Evolutionary conservation across 768 basidiomycete species (phyloP).

Genomic region (Trametes elegans): DNA sequence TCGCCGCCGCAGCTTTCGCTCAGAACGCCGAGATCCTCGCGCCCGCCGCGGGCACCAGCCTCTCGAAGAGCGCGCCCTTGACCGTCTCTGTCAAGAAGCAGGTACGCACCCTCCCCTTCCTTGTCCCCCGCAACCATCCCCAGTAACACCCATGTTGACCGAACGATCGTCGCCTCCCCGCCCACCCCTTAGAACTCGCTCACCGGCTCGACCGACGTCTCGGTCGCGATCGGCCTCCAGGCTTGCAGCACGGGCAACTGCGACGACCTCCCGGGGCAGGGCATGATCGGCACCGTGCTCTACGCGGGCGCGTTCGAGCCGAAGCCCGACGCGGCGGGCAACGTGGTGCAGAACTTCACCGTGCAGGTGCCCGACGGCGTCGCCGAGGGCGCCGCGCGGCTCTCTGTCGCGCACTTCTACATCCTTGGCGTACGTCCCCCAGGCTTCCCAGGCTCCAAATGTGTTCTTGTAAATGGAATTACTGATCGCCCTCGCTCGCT

Average conservation of each 20-base stretch:
- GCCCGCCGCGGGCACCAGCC: neutral
- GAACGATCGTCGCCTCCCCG: neutral
- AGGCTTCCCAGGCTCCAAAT: too few species aligned
- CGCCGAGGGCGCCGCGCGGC: neutral
- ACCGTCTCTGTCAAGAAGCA: neutral
- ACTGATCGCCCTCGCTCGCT: neutral
- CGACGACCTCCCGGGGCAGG: neutral
- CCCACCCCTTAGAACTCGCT: neutral
- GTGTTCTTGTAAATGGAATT: too few species aligned
- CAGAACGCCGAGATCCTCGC: neutral
- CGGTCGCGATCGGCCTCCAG: conserved; percentile 1
- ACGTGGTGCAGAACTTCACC: neutral
- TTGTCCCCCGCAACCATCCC: neutral
- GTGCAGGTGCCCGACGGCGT: neutral
- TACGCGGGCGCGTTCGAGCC: neutral
- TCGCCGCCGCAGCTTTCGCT: neutral
- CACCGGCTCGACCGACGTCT: neutral
- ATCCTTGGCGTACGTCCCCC: neutral
- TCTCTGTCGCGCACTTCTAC: neutral
- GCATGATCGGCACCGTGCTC: neutral
- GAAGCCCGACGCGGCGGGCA: neutral
- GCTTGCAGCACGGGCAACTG: neutral
- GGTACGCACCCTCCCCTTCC: neutral
- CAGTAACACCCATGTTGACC: neutral
- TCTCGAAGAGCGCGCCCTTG: neutral